These are phyloP conservation scores for Chionographis japonica DNA, from an alignment of 106 monocot genomes.

Conservation along the genomic window DNA sequence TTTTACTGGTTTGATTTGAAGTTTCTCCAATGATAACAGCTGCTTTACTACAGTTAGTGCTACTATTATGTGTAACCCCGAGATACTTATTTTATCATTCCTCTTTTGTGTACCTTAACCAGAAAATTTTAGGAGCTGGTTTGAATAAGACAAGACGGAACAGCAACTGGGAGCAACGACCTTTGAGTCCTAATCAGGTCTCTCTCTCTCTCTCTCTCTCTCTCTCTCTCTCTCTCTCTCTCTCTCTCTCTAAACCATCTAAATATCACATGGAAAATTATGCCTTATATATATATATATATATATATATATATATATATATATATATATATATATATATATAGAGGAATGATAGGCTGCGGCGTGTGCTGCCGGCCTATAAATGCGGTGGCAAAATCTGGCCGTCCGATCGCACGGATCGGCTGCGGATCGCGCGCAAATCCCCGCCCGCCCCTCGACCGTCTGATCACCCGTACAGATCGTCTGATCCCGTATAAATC, in stretches of 20 bases:
- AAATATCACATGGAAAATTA: no score
- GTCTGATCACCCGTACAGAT: no score
- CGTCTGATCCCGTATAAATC: no score
- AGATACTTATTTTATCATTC: neutral
- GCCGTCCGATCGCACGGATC: no score
- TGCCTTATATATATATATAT: no score
- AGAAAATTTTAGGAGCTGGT: constrained; percentile 92
- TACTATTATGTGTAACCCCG: neutral
- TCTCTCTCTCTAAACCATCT: neutral
- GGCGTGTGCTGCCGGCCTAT: no score
- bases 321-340: no score
- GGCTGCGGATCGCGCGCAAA: no score
- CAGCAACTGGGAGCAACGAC: constrained; percentile 95
- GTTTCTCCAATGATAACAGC: neutral
- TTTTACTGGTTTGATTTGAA: neutral
- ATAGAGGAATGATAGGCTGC: neutral
- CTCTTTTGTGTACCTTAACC: constrained; percentile 4
- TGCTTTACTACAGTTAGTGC: neutral
- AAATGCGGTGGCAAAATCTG: no score
- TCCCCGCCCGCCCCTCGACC: no score
- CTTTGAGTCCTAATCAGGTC: constrained; percentile 90
- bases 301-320: no score
- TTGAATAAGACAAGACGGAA: constrained; percentile 97
- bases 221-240: neutral
- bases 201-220: neutral